Percentiles rank a stretch among this genome's conserved stretches.
Evolutionary conservation across 495 filamentous ascomycete genomes (phyloP).

Genomic region (Penicillium mononematosum): DNA sequence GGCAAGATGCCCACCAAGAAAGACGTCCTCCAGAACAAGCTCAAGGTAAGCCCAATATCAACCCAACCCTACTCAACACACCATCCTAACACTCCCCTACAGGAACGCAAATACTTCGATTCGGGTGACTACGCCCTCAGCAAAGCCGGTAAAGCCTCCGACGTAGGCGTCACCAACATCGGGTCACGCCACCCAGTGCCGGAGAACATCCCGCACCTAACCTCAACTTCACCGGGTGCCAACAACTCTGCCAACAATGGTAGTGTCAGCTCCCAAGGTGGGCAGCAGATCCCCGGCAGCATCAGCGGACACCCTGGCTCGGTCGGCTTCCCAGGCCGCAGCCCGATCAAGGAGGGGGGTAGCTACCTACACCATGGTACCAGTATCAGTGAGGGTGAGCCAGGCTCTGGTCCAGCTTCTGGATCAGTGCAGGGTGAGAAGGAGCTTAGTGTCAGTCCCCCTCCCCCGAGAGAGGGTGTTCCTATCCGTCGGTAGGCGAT

Average conservation of each 20-base stretch:
- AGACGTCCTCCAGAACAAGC: slow-evolving; percentile 95
- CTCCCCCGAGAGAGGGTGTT: slow-evolving; percentile 53
- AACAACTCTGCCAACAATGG: slow-evolving; percentile 42
- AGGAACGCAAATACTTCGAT: slow-evolving; percentile 99
- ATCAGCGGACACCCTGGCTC: slow-evolving; percentile 48
- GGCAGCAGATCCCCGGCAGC: slow-evolving; percentile 45
- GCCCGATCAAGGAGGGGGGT: slow-evolving; percentile 76
- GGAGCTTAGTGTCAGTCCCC: slow-evolving; percentile 47
- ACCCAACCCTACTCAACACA: neutral
- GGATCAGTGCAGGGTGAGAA: slow-evolving; percentile 30
- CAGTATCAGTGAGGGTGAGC: slow-evolving; percentile 65
- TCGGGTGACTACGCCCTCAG: slow-evolving; percentile 96
- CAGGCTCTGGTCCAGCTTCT: slow-evolving; percentile 23
- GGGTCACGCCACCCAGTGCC: slow-evolving; percentile 92
- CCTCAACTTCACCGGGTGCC: slow-evolving; percentile 66
- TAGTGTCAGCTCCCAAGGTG: slow-evolving; percentile 42
- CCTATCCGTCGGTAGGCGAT: slow-evolving; percentile 56
- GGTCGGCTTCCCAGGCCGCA: slow-evolving; percentile 59
- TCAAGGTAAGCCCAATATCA: slow-evolving; percentile 56
- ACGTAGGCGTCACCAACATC: slow-evolving; percentile 89
- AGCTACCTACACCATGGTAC: slow-evolving; percentile 77
- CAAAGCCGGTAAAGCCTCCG: slow-evolving; percentile 95
- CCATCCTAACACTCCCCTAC: slow-evolving; percentile 7
- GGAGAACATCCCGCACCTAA: slow-evolving; percentile 91
- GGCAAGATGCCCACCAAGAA: slow-evolving; percentile 95